Percentiles rank a stretch among this genome's conserved stretches.
Conservation (phyloP, 1,139 yeast genomes). For the Candida sp. region DNA sequence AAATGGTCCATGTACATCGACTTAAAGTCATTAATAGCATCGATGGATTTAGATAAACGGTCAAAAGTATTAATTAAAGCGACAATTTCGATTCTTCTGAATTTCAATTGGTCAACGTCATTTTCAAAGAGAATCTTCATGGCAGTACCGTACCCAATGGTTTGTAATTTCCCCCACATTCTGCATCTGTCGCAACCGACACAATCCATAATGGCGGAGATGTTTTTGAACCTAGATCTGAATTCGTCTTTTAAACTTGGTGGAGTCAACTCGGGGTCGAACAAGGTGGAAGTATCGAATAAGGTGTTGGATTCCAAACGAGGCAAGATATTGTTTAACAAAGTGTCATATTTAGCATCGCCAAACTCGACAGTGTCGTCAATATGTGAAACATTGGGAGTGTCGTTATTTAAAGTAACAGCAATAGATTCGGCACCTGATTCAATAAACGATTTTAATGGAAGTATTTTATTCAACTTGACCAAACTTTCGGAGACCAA, state of each 20-base stretch:
- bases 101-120: conserved; percentile 37
- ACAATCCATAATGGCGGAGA: conserved; percentile 94
- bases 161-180: conserved; percentile 97
- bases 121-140: conserved; percentile 81
- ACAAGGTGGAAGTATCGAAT: conserved; percentile 42
- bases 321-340: conserved; percentile 27
- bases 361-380: conserved; percentile 16
- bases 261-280: conserved; percentile 53
- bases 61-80: conserved; percentile 92
- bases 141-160: conserved; percentile 97
- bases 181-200: conserved; percentile 98
- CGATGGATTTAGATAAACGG: conserved; percentile 80
- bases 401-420: conserved; percentile 4
- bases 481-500: conserved; percentile 78
- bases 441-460: conserved; percentile 22
- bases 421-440: conserved; percentile 17
- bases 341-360: conserved; percentile 38
- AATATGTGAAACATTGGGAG: conserved; percentile 38
- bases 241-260: conserved; percentile 77
- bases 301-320: conserved; percentile 28
- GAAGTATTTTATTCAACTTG: conserved; percentile 43
- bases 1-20: conserved; percentile 44
- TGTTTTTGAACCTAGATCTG: conserved; percentile 80
- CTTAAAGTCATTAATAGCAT: conserved; percentile 71
- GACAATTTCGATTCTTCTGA: conserved; percentile 83